These are phyloP conservation scores for Neurospora cerealis DNA, from an alignment of 495 filamentous ascomycete genomes.

Conservation along the genomic window DNA sequence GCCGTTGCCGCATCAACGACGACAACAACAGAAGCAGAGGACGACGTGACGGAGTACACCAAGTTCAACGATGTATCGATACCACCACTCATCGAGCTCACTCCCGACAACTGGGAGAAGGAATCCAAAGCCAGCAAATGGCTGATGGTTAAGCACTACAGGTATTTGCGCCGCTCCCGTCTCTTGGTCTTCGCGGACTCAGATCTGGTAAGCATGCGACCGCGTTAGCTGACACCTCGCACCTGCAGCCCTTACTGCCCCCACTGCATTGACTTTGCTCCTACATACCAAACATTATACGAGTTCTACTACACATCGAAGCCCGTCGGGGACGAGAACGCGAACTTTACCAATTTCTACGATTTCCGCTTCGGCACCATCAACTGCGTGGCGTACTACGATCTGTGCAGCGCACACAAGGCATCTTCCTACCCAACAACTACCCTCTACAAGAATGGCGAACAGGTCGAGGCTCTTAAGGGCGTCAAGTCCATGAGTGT, in stretches of 20 bases:
- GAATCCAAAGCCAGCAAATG: conserved; percentile 30
- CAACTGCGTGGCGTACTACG: conserved; percentile 73
- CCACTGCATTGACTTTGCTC: conserved; percentile 74
- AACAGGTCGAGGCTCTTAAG: conserved; percentile 47
- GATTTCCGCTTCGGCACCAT: conserved; percentile 80
- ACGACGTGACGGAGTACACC: conserved; percentile 37
- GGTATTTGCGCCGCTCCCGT: conserved; percentile 19
- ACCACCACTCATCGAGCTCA: conserved; percentile 55
- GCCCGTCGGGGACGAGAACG: conserved; percentile 32
- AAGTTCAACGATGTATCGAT: conserved; percentile 75
- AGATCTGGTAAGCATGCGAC: neutral
- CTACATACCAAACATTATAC: conserved; percentile 85
- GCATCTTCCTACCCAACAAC: conserved; percentile 65
- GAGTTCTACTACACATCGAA: conserved; percentile 96
- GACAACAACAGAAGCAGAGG: conserved; percentile 22
- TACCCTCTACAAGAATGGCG: conserved; percentile 73
- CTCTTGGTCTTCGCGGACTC: neutral
- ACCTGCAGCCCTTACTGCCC: conserved; percentile 48
- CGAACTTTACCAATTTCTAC: conserved; percentile 58
- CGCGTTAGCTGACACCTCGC: conserved; percentile 1
- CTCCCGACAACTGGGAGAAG: conserved; percentile 31
- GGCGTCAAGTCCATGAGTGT: conserved; percentile 51
- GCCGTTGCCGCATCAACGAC: conserved; percentile 22
- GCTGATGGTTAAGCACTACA: conserved; percentile 41
- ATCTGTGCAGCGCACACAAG: conserved; percentile 56